Base-by-base conservation (phyloP, 2,329 filamentous ascomycete genomes). In the Diplodia sapinea region DNA sequence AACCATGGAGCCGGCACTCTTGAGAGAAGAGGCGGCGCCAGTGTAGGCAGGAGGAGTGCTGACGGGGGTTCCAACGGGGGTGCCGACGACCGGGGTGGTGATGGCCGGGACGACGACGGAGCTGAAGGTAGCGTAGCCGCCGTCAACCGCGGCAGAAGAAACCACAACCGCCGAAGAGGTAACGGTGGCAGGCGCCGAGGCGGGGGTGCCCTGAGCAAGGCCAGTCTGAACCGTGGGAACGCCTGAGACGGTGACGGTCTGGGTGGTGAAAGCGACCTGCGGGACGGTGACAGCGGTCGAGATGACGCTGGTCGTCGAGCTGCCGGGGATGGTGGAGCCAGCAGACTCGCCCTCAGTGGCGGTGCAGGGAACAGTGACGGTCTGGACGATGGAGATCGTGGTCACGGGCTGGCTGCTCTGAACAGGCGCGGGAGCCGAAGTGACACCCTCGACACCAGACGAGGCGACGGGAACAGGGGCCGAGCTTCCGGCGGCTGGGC, bases 221-320 rank as follows among this genome's bases (percentile, higher is more conserved):
- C 73, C 76, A 20, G 80, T 75, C 51, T 74, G 73, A 63, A 70
- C 70, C 38, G 73, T 75, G 26, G 76, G 74, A 2, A 73, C 73
- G 17, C 70, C 72, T 17, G 74, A 75, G 9, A 73, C 73, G 55
- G 73, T 73, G 64, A 73, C 68, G 23, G 76, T 75, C 33, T 74
- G 69, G 40, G 80, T 82, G 36, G 76, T 77, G 77, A 83, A 82
- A 70, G 77, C 74, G 12, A 82, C 79, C 70, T 81, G 79, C 0
- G 82, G 82, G 29, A 84, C 81, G 15, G 80, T 83, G 68, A 83
- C 72, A 23, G 78, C 78, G 4, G 79, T 82, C 26, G 76, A 72
- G 59, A 80, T 71, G 17, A 72, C 71, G 36, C 72, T 73, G n/a
- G 72, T 75, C 66, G 69, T 74, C 69, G 70, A 74, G 68, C 74